Evolutionary conservation across 148 eudicot species (phyloP), one percentile per base, ranked within the genome.

Genomic region (Arctostaphylos glauca): DNA sequence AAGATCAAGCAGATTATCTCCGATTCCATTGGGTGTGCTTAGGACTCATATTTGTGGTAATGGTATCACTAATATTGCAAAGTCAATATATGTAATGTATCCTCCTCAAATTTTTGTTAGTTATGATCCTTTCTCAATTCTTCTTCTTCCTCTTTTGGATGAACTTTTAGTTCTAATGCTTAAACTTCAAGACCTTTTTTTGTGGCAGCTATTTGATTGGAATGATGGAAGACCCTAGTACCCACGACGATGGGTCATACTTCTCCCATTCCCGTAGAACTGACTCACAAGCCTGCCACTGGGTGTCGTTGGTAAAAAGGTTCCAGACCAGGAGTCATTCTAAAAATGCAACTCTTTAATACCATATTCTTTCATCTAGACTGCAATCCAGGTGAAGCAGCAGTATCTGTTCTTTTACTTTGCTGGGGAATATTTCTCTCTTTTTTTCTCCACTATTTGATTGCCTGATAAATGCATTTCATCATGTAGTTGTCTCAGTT

Each of bases 201-300:
- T 76, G 31, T 75, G 85, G 90, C 94, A 96, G 99, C 85, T 96
- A 50, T 96, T 96, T 77, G 97, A 96, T 74, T 98, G 99, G 46
- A 96, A 96, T 84, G 99, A 96, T 2, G 99, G 98, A 79, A 88
- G 88, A 82, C 99, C 99, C 9, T 94, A 91, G 90, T 96, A 96
- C 74, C 98, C 99, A 70, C 90, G 97, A 9, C 86, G 99, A 87
- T 94, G 99, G 99, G 97, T 96, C 66, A 94, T 96, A 79, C 86
- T 96, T 50, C 98, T 98, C 82, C 98, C 98, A 83, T 94, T 96
- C 92, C 92, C 94, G 90, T 96, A 92, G 87, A 87, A 73, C 68
- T 9, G 76, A 44, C 21, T 18, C 18, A 19, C 74, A 68, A 68
- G 13, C 23, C 52, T 18, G 52, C 76, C 44, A 44, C 52, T 72